Evolutionary conservation across 2,329 filamentous ascomycete genomes (phyloP), one percentile per base, ranked within the genome.

Genomic region (Xylariaceae sp.): DNA sequence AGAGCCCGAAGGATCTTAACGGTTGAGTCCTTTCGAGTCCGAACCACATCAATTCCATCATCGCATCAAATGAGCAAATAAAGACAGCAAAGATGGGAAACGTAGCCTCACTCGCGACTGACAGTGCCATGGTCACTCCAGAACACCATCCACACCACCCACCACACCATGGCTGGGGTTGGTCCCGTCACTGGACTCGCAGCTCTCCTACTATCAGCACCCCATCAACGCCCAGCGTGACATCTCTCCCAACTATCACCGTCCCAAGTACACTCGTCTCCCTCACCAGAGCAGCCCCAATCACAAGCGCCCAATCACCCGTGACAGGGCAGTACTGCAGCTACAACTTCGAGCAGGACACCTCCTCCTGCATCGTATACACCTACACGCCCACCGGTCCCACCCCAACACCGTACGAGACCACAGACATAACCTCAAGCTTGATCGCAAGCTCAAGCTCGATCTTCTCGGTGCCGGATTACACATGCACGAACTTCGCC

Each of bases 401-500:
- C 23, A 56, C 47, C 11, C 61, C 56, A 9, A 57, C 62, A 3
- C 53, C 44, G 1, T 64, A 63, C 53, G 53, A 50, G 53, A 61
- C 61, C 4, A 48, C 61, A 9, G 55, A 57, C 11, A 4, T n/a
- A 42, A 64, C 55, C 58, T 34, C 13, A 7, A 30, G 23, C 23
- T 5, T 5, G 23, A 30, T 30, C 23, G 3, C 23, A 5, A 30
- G 23, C 23, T 30, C 23, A 1, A 30, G 23, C 23, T 30, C 23
- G 23, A 30, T 30, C 23, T 30, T 30, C 23, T 30, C 53, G 4
- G 57, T 58, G 17, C 54, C 53, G 5, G 4, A 45, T 9, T 63
- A 59, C 51, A 61, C 56, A 5, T 64, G 62, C 50, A 59, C 59
- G 4, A 56, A 64, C 18, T 55, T 62, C 17, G 4, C 55, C n/a